These are phyloP conservation scores for Tetrapisispora phaffii DNA, from an alignment of 805 yeast species.

Conservation along the genomic window DNA sequence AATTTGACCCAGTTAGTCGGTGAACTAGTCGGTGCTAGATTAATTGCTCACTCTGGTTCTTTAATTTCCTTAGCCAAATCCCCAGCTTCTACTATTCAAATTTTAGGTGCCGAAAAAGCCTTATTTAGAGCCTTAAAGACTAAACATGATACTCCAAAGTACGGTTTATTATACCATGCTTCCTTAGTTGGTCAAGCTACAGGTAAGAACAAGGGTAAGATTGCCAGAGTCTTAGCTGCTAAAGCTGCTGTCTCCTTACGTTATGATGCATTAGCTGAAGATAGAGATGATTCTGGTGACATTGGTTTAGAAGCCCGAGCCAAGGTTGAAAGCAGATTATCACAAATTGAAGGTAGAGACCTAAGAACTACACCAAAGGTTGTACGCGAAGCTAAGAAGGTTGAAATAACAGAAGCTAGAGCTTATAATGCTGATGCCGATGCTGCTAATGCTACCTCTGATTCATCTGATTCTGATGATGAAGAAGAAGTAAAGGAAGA, in stretches of 20 bases:
- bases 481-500: slow-evolving; percentile 30
- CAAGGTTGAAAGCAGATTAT: slow-evolving; percentile 88
- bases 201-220: slow-evolving; percentile 96
- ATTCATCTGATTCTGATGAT: slow-evolving; percentile 30
- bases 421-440: slow-evolving; percentile 96
- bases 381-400: slow-evolving; percentile 74
- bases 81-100: slow-evolving; percentile 97
- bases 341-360: slow-evolving; percentile 94
- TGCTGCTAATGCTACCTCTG: slow-evolving; percentile 36
- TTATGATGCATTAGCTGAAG: slow-evolving; percentile 95
- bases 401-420: slow-evolving; percentile 73
- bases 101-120: slow-evolving; percentile 98
- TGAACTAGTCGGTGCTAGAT: slow-evolving; percentile 95
- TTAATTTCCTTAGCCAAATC: slow-evolving; percentile 91
- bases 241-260: slow-evolving; percentile 95
- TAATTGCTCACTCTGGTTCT: slow-evolving; percentile 96
- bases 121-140: slow-evolving; percentile 97
- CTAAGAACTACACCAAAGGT: slow-evolving; percentile 80
- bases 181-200: slow-evolving; percentile 96
- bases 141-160: slow-evolving; percentile 96
- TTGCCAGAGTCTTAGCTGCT: slow-evolving; percentile 97
- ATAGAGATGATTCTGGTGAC: slow-evolving; percentile 91
- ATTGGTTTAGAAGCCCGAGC: slow-evolving; percentile 85
- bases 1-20: slow-evolving; percentile 92
- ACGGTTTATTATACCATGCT: slow-evolving; percentile 94